Conservation (phyloP, 2,329 filamentous ascomycete species). For the Cylindrodendrum hubeiense region DNA sequence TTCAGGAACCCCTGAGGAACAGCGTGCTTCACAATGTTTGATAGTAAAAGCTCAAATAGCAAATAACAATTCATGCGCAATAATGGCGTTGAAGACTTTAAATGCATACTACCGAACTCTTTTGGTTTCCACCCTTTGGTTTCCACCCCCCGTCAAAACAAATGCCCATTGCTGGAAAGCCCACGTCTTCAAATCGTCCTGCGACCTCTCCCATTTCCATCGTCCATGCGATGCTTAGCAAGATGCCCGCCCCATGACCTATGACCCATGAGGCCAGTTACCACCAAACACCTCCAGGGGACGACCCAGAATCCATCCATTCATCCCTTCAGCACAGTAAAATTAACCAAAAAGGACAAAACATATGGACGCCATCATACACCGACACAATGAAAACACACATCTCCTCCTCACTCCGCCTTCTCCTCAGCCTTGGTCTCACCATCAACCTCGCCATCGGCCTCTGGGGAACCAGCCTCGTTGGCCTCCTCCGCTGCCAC, state of each 20-base stretch:
- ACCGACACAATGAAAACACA: constrained; percentile 9
- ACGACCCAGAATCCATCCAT: constrained; percentile 29
- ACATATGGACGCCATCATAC: constrained; percentile 39
- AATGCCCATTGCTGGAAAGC: constrained; percentile 43
- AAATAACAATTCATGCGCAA: constrained; percentile 4
- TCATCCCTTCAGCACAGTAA: constrained; percentile 24
- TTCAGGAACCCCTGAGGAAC: constrained; percentile 48
- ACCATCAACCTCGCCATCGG: constrained; percentile 30
- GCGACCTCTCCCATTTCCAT: constrained; percentile 2
- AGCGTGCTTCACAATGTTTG: background rate
- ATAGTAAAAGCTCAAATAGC: background rate
- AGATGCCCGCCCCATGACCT: background rate
- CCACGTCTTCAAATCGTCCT: constrained; percentile 30
- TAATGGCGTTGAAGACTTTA: constrained; percentile 7
- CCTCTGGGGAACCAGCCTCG: constrained; percentile 25
- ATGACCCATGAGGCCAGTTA: constrained; percentile 13
- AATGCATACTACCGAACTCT: constrained; percentile 15
- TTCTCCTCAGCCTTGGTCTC: constrained; percentile 41
- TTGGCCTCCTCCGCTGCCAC: constrained; percentile 65
- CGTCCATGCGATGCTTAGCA: constrained; percentile 23
- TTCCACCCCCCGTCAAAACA: constrained; percentile 12
- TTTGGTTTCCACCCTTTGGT: constrained; percentile 19
- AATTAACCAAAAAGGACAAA: constrained; percentile 26
- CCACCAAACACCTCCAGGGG: constrained; percentile 31
- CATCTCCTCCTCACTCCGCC: background rate